Evolutionary conservation across 495 filamentous ascomycete genomes (phyloP), one percentile per base, ranked within the genome.

Genomic region (Poronia punctata): DNA sequence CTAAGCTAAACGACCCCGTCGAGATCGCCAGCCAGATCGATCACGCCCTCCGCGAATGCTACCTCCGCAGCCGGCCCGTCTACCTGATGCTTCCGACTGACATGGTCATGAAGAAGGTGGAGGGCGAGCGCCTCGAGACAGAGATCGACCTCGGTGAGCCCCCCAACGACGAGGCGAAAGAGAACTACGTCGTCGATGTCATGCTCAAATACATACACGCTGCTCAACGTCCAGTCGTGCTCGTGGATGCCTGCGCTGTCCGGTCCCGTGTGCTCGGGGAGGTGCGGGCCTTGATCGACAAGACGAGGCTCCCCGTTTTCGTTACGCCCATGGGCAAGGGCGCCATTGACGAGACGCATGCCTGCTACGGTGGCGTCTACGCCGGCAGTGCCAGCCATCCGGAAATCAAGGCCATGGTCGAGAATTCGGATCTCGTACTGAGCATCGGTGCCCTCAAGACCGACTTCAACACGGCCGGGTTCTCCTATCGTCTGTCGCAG

Each of bases 261-360:
- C 81, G 88, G 15, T 86, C 95, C 54, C 70, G 76, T 9, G 80
- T 81, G 9, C 61, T 92, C 5, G 67, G 79, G 0, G 90, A 95
- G 56, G 78, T 86, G 8, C 79, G 82, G 37, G 77, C 81, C 21
- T 66, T 97, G n/a, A 66, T 95, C 24, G 71, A 82, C 30, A 85
- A 79, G 53, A 84, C 86, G 1, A 68, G 77, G 7, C 61, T 95
- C 7, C 89, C 88, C 6, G 83, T 82, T 0, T 95, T 92, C 59
- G 86, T 92, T 14, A 79, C 87, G 0, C 89, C 89, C 2, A 93
- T 94, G 87, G 88, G 90, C 43, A 95, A 95, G 61, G 79, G 89
- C 28, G 86, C 83, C 6, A 77, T 95, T 35, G 72, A 95, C 45
- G 88, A 97, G 56, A 77, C 74, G 1, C 68, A 80, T 36, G 68